Evolutionary conservation across 768 basidiomycete genomes (phyloP).

Genomic region (Termitomyces titanicus): DNA sequence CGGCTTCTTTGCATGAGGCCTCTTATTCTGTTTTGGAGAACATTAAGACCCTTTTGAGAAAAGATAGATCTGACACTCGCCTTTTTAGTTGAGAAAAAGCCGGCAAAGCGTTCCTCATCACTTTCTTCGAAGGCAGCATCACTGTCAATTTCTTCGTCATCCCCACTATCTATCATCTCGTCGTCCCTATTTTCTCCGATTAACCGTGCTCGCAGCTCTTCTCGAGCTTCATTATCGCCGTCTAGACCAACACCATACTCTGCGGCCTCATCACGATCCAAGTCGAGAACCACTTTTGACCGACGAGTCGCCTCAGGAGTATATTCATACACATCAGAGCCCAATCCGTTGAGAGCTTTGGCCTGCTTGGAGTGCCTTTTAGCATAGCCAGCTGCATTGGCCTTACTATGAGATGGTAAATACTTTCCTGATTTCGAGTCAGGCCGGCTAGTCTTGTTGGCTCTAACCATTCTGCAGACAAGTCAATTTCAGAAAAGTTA

Average conservation of each 20-base stretch:
- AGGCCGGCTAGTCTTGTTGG: constrained; percentile 1
- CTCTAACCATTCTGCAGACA: constrained; percentile 2
- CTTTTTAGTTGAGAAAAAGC: constrained; percentile 45
- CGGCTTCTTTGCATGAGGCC: constrained; percentile 22
- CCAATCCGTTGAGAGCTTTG: constrained; percentile 23
- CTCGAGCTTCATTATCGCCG: constrained; percentile 37
- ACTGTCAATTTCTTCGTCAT: constrained; percentile 85
- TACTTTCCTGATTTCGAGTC: constrained; percentile 12
- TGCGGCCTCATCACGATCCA: constrained; percentile 54
- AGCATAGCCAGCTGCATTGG: constrained; percentile 47
- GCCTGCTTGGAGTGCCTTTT: constrained; percentile 48
- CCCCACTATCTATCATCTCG: constrained; percentile 55
- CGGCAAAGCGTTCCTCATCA: constrained; percentile 75
- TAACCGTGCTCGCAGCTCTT: constrained; percentile 40
- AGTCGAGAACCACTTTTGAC: constrained; percentile 45
- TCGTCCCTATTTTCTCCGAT: constrained; percentile 50
- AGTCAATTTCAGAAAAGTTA: neutral
- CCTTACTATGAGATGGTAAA: constrained; percentile 23
- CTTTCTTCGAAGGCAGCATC: constrained; percentile 83
- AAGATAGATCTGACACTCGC: constrained; percentile 25
- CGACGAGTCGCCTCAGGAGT: constrained; percentile 47
- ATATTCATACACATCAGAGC: constrained; percentile 65
- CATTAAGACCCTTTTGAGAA: neutral
- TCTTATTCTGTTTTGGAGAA: constrained; percentile 20
- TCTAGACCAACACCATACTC: constrained; percentile 39